Evolutionary conservation across 2,329 filamentous ascomycete species (phyloP).

Genomic region (Trichocomaceae sp.): DNA sequence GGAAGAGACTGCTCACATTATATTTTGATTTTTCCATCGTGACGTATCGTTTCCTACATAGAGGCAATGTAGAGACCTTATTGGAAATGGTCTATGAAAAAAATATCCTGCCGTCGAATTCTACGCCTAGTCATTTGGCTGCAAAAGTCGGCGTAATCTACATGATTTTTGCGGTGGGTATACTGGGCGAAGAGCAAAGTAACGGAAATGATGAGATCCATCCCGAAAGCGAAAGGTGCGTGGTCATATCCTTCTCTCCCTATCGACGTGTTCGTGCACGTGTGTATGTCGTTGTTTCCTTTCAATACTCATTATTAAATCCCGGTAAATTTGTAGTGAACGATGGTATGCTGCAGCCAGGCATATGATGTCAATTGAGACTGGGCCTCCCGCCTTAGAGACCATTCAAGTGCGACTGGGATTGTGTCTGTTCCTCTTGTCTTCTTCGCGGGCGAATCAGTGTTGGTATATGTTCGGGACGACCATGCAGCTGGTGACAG

Average conservation of each 20-base stretch:
- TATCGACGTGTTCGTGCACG: too few relatives aligned
- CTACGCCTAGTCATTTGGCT: constrained; percentile 37
- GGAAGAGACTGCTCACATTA: constrained; percentile 42
- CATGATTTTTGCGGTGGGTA: constrained; percentile 45
- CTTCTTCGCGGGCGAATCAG: constrained; percentile 54
- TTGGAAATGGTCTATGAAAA: constrained; percentile 34
- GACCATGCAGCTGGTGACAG: constrained; percentile 48
- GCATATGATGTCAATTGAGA: constrained; percentile 38
- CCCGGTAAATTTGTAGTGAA: constrained; percentile 22
- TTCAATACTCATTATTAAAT: background rate
- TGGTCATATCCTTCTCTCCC: background rate
- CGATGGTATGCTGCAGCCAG: constrained; percentile 35
- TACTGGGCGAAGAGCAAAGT: constrained; percentile 40
- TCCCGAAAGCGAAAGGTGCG: constrained; percentile 26
- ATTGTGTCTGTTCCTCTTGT: constrained; percentile 54
- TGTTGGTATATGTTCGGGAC: constrained; percentile 57
- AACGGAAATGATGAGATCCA: constrained; percentile 20
- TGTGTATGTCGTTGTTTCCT: too few relatives aligned
- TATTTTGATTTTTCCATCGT: constrained; percentile 58
- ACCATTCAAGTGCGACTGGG: constrained; percentile 53
- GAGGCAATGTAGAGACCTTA: constrained; percentile 48
- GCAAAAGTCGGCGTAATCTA: constrained; percentile 45
- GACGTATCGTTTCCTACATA: constrained; percentile 54
- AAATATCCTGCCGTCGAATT: constrained; percentile 31
- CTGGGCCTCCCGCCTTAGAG: constrained; percentile 49